Evolutionary conservation across 352 stramenopile species (phyloP).

Genomic region (Pythium oligandrum): DNA sequence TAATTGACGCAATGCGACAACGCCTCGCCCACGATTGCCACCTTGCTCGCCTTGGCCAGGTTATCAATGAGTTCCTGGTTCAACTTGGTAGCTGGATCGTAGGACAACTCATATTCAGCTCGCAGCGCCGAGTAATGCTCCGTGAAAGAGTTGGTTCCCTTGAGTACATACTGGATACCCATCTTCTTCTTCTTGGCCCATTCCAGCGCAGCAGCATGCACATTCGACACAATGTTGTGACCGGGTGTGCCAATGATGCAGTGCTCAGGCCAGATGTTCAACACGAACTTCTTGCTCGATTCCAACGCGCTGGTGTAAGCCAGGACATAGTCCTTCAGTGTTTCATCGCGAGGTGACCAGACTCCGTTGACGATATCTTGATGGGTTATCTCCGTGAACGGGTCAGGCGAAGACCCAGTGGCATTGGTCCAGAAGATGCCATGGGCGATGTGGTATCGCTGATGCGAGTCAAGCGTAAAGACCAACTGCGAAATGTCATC

Average conservation of each 20-base stretch:
- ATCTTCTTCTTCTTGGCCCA: slow-evolving; percentile 70
- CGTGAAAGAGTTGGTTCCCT: slow-evolving; percentile 94
- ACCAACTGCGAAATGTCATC: slow-evolving; percentile 79
- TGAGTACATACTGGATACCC: slow-evolving; percentile 85
- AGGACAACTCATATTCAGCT: slow-evolving; percentile 89
- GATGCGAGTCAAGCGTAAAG: slow-evolving; percentile 96
- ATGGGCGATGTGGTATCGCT: slow-evolving; percentile 95
- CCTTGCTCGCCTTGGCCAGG: slow-evolving; percentile 66
- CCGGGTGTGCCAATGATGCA: slow-evolving; percentile 91
- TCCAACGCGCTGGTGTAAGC: slow-evolving; percentile 90
- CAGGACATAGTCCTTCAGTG: slow-evolving; percentile 81
- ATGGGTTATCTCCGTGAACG: slow-evolving; percentile 92
- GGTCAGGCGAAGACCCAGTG: slow-evolving; percentile 56
- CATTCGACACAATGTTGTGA: slow-evolving; percentile 83
- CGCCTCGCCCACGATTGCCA: slow-evolving; percentile 92
- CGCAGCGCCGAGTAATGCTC: slow-evolving; percentile 95
- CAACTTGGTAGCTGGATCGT: slow-evolving; percentile 73
- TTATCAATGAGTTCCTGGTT: slow-evolving; percentile 81
- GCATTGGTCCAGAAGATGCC: slow-evolving; percentile 89
- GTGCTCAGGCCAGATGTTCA: slow-evolving; percentile 97
- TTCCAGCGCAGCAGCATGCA: slow-evolving; percentile 79
- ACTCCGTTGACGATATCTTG: slow-evolving; percentile 62
- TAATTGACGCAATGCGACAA: slow-evolving; percentile 97
- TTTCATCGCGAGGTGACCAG: slow-evolving; percentile 58
- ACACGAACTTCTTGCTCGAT: slow-evolving; percentile 80